Evolutionary conservation across 768 basidiomycete genomes (phyloP).

Genomic region (Russula earlei): DNA sequence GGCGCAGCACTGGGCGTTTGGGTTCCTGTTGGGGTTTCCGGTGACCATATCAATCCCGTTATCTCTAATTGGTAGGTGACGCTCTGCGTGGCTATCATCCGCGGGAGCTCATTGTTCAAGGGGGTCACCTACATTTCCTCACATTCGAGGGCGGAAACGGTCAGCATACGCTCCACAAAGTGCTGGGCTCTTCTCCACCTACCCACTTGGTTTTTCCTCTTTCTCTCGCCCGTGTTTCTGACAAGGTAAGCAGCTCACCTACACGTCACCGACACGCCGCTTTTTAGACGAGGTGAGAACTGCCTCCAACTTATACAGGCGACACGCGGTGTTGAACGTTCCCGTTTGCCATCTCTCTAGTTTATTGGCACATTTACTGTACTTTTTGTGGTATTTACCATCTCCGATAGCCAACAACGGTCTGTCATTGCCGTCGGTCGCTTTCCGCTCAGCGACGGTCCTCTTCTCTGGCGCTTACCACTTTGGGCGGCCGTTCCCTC

Average conservation of each 20-base stretch:
- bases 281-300: slow-evolving; percentile 38
- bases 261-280: slow-evolving; percentile 33
- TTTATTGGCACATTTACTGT: slow-evolving; percentile 51
- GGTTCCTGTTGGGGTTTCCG: slow-evolving; percentile 57
- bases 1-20: slow-evolving; percentile 59
- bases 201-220: slow-evolving; percentile 37
- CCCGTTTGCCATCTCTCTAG: slow-evolving; percentile 23
- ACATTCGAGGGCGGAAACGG: slow-evolving; percentile 52
- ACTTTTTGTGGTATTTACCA: slow-evolving; percentile 43
- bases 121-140: slow-evolving; percentile 59
- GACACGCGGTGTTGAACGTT: background rate
- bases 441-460: too few species aligned
- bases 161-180: slow-evolving; percentile 49
- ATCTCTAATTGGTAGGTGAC: slow-evolving; percentile 43
- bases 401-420: slow-evolving; percentile 45
- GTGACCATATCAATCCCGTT: slow-evolving; percentile 46
- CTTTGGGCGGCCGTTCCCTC: too few species aligned
- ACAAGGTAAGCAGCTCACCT: slow-evolving; percentile 26
- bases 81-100: slow-evolving; percentile 54
- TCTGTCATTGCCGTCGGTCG: too few species aligned
- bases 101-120: slow-evolving; percentile 72
- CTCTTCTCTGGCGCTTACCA: too few species aligned
- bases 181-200: slow-evolving; percentile 53
- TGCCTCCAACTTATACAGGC: too few species aligned
- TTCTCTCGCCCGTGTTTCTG: background rate